phyloP scores from a whole-genome alignment of 2,329 filamentous ascomycete species.

The Xylaria sp. region DNA sequence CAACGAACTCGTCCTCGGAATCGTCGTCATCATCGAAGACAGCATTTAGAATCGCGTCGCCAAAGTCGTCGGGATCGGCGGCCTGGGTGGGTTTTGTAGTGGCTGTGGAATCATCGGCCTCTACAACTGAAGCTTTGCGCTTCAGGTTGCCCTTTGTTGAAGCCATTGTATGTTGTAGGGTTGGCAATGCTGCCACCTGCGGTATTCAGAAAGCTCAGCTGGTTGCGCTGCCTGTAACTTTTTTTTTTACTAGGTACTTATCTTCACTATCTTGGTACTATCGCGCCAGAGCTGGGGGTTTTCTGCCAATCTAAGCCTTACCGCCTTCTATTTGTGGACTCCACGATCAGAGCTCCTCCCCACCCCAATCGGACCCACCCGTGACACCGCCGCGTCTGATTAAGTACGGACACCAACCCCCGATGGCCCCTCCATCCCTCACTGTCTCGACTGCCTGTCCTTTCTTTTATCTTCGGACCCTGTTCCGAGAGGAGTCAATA shows the following conservation, averaged over 20 bases:
- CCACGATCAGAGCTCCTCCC: background rate
- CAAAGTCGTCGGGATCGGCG: constrained; percentile 65
- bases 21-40: constrained; percentile 60
- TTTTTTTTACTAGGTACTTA: constrained; percentile 19
- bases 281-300: constrained; percentile 16
- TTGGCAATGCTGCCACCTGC: constrained; percentile 12
- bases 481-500: background rate
- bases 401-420: background rate
- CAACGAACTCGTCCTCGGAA: constrained; percentile 50
- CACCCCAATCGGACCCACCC: background rate
- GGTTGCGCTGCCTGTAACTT: constrained; percentile 6
- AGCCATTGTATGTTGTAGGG: constrained; percentile 46
- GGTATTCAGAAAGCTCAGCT: background rate
- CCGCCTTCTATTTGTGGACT: constrained; percentile 24
- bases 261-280: background rate
- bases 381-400: background rate
- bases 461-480: constrained; percentile 8
- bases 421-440: constrained; percentile 5
- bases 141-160: constrained; percentile 58
- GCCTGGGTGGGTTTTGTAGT: constrained; percentile 45
- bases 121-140: constrained; percentile 66
- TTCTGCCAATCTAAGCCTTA: constrained; percentile 26
- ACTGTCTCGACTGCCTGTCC: too few relatives aligned
- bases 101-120: constrained; percentile 49
- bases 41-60: constrained; percentile 58